A percentile compares a stretch with the other conserved stretches of the same genome.
These are phyloP conservation scores for Eleusine coracana DNA, from an alignment of 176 grass and related monocot genomes.

Conservation along the genomic window DNA sequence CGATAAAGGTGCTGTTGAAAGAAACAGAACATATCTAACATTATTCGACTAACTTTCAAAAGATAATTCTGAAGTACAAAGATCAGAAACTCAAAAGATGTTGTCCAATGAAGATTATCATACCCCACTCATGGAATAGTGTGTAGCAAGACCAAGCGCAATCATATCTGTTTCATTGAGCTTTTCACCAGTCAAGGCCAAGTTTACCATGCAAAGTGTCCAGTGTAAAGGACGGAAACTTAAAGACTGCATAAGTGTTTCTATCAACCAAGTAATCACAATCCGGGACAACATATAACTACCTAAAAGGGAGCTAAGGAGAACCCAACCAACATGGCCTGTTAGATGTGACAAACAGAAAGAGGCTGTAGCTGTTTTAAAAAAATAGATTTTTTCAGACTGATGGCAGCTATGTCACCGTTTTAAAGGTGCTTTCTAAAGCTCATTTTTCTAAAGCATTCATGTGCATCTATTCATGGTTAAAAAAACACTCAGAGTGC, in stretches of 20 bases:
- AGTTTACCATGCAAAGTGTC: slow-evolving; percentile 66
- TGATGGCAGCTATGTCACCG: too few relatives aligned
- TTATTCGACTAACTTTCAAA: neutral
- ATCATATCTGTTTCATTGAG: slow-evolving; percentile 89
- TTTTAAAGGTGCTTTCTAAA: too few relatives aligned
- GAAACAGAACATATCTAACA: slow-evolving; percentile 2
- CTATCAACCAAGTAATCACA: neutral
- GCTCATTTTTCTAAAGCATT: too few relatives aligned
- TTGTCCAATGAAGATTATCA: slow-evolving; percentile 35
- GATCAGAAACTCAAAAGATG: slow-evolving; percentile 13
- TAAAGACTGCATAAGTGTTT: neutral
- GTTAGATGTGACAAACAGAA: slow-evolving; percentile 93
- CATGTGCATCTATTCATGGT: too few relatives aligned
- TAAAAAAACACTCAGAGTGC: too few relatives aligned
- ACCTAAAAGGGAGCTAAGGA: slow-evolving; percentile 2
- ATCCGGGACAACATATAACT: neutral
- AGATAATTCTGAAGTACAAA: neutral
- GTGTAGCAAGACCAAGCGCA: slow-evolving; percentile 93
- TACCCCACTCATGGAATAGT: slow-evolving; percentile 73
- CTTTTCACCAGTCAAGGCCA: slow-evolving; percentile 87
- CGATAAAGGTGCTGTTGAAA: slow-evolving; percentile 64
- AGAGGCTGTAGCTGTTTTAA: slow-evolving; percentile 63
- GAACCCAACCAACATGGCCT: slow-evolving; percentile 84
- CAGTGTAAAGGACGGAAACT: neutral
- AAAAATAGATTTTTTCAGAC: too few relatives aligned